Evolutionary conservation across 75 land plant genomes (phyloP).

Genomic region (Pinus tabuliformis): DNA sequence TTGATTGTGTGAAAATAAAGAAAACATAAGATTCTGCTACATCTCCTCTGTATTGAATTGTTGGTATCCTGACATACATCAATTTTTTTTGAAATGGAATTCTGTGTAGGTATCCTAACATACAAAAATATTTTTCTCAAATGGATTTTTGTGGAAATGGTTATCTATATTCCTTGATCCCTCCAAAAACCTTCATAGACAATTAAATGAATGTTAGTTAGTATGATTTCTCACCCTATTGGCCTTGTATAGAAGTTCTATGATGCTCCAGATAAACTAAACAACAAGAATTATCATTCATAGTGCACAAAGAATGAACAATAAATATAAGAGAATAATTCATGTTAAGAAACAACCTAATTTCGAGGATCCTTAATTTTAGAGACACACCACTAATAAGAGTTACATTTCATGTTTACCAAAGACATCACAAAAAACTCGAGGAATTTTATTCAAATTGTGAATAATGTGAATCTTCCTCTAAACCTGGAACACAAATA

Average conservation of each 20-base stretch:
- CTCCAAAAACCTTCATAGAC: conserved; percentile 65
- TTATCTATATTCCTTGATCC: conserved; percentile 90
- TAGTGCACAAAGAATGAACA: no score
- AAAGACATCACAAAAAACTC: no score
- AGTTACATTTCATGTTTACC: no score
- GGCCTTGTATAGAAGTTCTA: background rate
- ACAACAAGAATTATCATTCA: background rate
- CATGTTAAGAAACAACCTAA: no score
- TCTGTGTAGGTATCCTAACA: conserved; percentile 1
- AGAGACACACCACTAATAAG: no score
- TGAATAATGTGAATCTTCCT: no score
- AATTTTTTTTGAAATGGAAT: conserved; percentile 77
- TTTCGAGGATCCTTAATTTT: no score
- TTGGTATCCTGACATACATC: conserved; percentile 51
- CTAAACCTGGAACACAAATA: no score
- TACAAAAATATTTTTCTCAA: no score
- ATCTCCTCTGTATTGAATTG: background rate
- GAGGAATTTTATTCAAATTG: no score
- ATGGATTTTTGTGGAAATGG: conserved; percentile 34
- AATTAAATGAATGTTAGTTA: background rate
- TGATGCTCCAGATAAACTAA: background rate
- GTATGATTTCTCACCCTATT: background rate
- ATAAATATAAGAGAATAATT: no score
- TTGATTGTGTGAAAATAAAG: no score
- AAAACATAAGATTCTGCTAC: background rate